These are phyloP conservation scores for Termitomyces sp. DNA, from an alignment of 768 basidiomycete species.

Conservation along the genomic window DNA sequence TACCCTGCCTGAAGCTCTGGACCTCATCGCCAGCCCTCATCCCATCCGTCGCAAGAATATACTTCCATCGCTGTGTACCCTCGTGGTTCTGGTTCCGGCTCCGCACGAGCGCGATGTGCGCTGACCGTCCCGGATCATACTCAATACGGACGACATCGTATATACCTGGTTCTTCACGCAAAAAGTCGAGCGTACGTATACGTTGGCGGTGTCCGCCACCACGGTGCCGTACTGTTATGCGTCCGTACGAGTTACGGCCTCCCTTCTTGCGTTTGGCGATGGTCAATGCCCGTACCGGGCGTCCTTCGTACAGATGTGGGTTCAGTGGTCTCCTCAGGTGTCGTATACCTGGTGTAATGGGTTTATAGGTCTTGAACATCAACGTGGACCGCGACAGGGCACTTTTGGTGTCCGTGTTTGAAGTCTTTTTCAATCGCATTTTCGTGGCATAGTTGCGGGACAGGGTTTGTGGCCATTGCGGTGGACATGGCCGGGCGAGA, in stretches of 20 bases:
- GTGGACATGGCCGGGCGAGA: conserved; percentile 20
- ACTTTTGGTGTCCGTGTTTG: conserved; percentile 27
- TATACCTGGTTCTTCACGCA: conserved; percentile 69
- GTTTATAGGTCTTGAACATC: conserved; percentile 87
- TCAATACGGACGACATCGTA: conserved; percentile 94
- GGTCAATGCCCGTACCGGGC: conserved; percentile 83
- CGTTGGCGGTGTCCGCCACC: conserved; percentile 92
- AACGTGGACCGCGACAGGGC: conserved; percentile 49
- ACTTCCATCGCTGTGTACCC: conserved; percentile 69
- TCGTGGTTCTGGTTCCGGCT: conserved; percentile 52
- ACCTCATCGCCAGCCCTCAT: conserved; percentile 86
- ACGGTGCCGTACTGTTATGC: conserved; percentile 81
- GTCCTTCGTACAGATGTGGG: conserved; percentile 78
- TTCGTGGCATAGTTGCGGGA: conserved; percentile 31
- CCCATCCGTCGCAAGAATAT: conserved; percentile 91
- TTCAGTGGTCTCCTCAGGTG: conserved; percentile 83
- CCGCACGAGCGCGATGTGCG: conserved; percentile 88
- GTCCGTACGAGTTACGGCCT: conserved; percentile 79
- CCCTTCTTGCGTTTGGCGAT: conserved; percentile 78
- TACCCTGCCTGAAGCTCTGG: conserved; percentile 79
- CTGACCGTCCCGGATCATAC: conserved; percentile 92
- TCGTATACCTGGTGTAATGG: conserved; percentile 80
- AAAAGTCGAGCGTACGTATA: conserved; percentile 84
- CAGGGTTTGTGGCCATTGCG: conserved; percentile 10
- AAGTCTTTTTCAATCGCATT: conserved; percentile 31